phyloP scores from a whole-genome alignment of 2,329 filamentous ascomycete genomes.

The Ceratocystis variospora region DNA sequence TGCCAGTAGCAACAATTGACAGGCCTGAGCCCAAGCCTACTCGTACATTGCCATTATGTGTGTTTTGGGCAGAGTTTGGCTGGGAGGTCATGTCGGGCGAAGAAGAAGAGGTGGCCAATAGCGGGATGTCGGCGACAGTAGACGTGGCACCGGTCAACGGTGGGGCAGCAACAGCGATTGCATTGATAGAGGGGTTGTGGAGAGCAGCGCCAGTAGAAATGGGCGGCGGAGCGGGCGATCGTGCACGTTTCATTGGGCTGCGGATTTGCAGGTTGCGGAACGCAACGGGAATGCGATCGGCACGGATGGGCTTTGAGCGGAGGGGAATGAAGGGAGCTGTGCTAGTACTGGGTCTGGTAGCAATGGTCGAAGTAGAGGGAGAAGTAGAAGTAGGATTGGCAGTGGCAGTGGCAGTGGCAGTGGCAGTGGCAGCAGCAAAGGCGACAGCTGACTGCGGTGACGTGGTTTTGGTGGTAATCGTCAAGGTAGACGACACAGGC shows the following conservation, averaged over 20 bases:
- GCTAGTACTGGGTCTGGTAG: neutral
- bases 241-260: conserved; percentile 35
- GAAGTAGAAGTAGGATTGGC: neutral
- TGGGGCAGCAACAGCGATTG: conserved; percentile 20
- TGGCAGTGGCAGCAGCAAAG: neutral
- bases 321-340: conserved; percentile 12
- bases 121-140: neutral
- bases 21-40: neutral
- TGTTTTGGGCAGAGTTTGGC: neutral
- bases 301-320: conserved; percentile 16
- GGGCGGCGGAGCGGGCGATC: conserved; percentile 29
- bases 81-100: neutral
- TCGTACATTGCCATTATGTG: no score
- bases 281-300: conserved; percentile 24
- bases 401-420: neutral
- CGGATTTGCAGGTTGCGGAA: conserved; percentile 35
- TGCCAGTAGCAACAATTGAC: neutral
- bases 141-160: conserved; percentile 13
- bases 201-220: conserved; percentile 22
- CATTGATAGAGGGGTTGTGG: conserved; percentile 17
- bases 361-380: neutral
- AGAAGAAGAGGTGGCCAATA: neutral
- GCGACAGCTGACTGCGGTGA: conserved; percentile 5
- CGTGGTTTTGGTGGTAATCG: conserved; percentile 1
- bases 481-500: neutral